Evolutionary conservation across 176 grass and related monocot species (phyloP).

Genomic region (Cenchrus americanus): DNA sequence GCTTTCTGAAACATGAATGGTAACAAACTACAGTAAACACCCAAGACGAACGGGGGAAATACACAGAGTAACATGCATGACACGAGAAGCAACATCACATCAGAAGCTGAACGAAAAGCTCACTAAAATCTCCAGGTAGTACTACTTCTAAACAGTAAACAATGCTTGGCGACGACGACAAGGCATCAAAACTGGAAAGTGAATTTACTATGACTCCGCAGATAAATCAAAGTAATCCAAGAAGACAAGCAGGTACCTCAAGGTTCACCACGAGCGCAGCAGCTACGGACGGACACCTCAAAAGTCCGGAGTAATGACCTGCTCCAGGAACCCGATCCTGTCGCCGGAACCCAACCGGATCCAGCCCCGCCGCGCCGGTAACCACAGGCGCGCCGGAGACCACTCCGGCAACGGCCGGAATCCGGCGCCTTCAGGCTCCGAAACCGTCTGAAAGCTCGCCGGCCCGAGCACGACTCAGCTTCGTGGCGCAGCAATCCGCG

Average conservation of each 20-base stretch:
- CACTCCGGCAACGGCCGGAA: conserved; percentile 9
- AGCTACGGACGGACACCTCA: not conserved
- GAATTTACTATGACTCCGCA: not conserved
- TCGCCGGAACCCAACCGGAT: conserved; percentile 19
- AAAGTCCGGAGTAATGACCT: not conserved
- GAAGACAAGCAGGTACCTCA: not conserved
- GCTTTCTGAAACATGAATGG: conserved; percentile 20
- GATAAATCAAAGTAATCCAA: conserved; percentile 17
- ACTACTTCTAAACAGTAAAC: not conserved
- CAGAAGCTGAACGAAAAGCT: not conserved
- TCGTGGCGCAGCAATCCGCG: not conserved
- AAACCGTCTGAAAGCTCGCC: not conserved
- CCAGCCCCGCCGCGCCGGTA: conserved; percentile 8
- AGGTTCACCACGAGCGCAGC: not conserved
- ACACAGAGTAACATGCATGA: not conserved
- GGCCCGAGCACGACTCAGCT: not conserved
- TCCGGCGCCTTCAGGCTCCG: not conserved
- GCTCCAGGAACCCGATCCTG: conserved; percentile 1
- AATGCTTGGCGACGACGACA: not conserved
- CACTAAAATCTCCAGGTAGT: not conserved
- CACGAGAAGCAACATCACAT: not conserved
- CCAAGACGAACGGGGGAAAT: not conserved
- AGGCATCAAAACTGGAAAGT: not conserved
- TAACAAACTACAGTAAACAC: not conserved
- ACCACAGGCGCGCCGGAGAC: not conserved